phyloP scores from a whole-genome alignment of 2,329 filamentous ascomycete genomes.

The Talaromyces pinophilus region DNA sequence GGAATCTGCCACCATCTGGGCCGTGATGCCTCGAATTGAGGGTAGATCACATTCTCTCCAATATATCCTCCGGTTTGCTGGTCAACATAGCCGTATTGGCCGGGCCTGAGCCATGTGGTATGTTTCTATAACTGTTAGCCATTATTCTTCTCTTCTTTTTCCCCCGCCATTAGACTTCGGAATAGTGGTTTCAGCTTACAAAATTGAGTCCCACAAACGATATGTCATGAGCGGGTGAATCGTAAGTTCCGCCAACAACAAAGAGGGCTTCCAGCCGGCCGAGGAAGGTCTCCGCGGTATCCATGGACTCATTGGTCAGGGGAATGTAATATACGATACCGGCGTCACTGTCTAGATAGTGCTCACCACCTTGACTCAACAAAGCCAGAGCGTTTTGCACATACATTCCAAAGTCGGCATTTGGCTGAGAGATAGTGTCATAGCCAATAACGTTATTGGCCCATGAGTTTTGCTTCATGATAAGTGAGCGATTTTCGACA shows the following conservation, averaged over 20 bases:
- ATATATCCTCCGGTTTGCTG: background rate
- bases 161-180: background rate
- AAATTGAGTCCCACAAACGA: constrained; percentile 10
- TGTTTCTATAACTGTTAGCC: background rate
- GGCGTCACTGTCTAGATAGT: constrained; percentile 8
- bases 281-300: background rate
- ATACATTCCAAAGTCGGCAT: constrained; percentile 1
- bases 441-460: constrained; percentile 8
- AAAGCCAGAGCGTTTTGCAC: constrained; percentile 6
- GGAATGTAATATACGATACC: constrained; percentile 7
- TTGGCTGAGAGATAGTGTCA: constrained; percentile 1
- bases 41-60: constrained; percentile 4
- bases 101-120: background rate
- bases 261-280: constrained; percentile 3
- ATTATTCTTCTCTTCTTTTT: background rate
- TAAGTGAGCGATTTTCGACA: background rate
- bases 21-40: background rate
- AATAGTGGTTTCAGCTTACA: background rate
- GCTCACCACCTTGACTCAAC: constrained; percentile 4
- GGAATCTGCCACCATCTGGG: constrained; percentile 4
- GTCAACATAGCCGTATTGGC: background rate
- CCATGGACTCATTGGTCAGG: constrained; percentile 1
- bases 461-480: constrained; percentile 10
- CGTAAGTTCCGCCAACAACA: constrained; percentile 3
- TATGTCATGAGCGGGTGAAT: constrained; percentile 6